A percentile compares a stretch with the other conserved stretches of the same genome.
phyloP scores from a whole-genome alignment of 176 grass and related monocot species.

The Typha latifolia region DNA sequence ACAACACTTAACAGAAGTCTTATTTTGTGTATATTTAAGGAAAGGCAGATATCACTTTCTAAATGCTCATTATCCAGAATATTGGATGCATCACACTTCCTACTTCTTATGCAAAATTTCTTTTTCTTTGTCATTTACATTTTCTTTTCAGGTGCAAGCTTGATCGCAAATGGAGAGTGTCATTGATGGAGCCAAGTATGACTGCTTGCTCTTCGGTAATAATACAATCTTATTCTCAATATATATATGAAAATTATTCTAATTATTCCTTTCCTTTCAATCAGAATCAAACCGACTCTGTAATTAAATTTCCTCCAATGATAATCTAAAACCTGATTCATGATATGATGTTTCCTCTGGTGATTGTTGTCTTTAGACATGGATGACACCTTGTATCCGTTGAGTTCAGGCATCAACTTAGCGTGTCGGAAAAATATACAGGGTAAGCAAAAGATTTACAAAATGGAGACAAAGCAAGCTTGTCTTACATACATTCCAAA shows the following conservation, averaged over 20 bases:
- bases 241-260: background rate
- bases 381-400: slow-evolving; percentile 66
- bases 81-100: no score
- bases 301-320: background rate
- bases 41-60: no score
- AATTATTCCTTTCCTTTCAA: background rate
- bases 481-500: background rate
- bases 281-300: background rate
- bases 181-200: slow-evolving; percentile 38
- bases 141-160: slow-evolving; percentile 12
- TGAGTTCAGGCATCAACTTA: slow-evolving; percentile 50
- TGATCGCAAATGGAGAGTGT: slow-evolving; percentile 28
- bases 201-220: slow-evolving; percentile 62
- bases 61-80: no score
- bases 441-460: slow-evolving; percentile 18
- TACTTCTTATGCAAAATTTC: background rate
- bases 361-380: slow-evolving; percentile 41
- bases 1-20: no score
- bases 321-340: background rate
- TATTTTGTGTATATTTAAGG: no score
- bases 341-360: background rate
- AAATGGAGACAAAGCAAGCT: background rate
- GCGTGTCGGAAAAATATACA: slow-evolving; percentile 68
- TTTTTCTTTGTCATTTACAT: slow-evolving; percentile 3
- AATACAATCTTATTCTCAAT: background rate